Conservation (phyloP, 2,329 filamentous ascomycete species). For the Bipolaris oryzae region DNA sequence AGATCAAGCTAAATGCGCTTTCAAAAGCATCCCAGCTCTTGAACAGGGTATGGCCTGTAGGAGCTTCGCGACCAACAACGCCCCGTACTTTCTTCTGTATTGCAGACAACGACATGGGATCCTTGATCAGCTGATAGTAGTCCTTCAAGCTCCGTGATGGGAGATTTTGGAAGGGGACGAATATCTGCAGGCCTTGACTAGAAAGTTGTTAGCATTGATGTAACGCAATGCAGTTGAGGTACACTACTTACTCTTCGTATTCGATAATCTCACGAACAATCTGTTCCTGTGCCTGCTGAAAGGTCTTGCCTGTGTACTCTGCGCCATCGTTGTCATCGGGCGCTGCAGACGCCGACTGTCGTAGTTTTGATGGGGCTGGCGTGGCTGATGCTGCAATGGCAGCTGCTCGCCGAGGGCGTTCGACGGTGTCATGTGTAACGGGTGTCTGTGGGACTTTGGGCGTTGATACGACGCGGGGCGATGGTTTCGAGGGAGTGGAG, state of each 20-base stretch:
- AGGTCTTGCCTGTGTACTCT: constrained; percentile 64
- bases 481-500: constrained; percentile 39
- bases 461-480: constrained; percentile 35
- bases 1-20: constrained; percentile 78
- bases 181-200: constrained; percentile 67
- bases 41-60: constrained; percentile 68
- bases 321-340: constrained; percentile 30
- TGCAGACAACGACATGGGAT: constrained; percentile 78
- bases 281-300: constrained; percentile 87
- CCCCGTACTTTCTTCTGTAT: constrained; percentile 80
- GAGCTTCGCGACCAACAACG: constrained; percentile 69
- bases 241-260: constrained; percentile 57
- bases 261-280: constrained; percentile 75
- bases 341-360: constrained; percentile 36
- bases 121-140: constrained; percentile 83
- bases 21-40: constrained; percentile 84
- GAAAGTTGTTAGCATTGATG: constrained; percentile 14
- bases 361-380: constrained; percentile 43
- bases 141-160: constrained; percentile 78
- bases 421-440: constrained; percentile 33
- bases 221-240: neutral
- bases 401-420: constrained; percentile 44
- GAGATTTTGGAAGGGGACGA: constrained; percentile 77
- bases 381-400: constrained; percentile 32
- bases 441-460: constrained; percentile 30